Conservation (phyloP, 2,329 filamentous ascomycete species). For the Aureobasidium sp. region DNA sequence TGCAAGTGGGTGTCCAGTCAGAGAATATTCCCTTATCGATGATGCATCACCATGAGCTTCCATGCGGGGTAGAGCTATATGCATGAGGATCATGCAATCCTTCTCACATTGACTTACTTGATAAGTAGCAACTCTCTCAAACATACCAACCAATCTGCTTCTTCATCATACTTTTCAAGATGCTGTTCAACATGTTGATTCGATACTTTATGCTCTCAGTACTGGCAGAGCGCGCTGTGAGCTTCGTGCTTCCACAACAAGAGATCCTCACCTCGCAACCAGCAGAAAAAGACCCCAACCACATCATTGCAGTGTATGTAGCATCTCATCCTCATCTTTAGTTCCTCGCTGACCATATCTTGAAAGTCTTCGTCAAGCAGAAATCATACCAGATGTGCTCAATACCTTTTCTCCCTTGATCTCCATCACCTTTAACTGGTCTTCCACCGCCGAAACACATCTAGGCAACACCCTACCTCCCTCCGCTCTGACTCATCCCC, state of each 20-base stretch:
- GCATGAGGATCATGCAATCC: slow-evolving; percentile 4
- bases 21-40: too few relatives aligned
- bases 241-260: neutral
- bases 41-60: neutral
- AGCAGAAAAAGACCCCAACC: slow-evolving; percentile 3
- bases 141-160: neutral
- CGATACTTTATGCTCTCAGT: neutral
- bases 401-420: slow-evolving; percentile 65
- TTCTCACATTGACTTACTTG: neutral
- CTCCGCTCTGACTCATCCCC: slow-evolving; percentile 45
- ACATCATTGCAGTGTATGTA: neutral
- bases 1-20: too few relatives aligned
- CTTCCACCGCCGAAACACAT: slow-evolving; percentile 45
- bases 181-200: neutral
- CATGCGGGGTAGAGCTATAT: slow-evolving; percentile 14
- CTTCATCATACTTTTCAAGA: neutral
- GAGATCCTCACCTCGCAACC: neutral
- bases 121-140: neutral
- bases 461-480: slow-evolving; percentile 63
- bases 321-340: neutral
- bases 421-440: slow-evolving; percentile 55
- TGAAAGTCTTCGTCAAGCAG: neutral
- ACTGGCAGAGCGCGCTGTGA: neutral
- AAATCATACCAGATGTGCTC: slow-evolving; percentile 53
- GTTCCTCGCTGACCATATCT: neutral